Evolutionary conservation across 208 protist species (phyloP), one percentile per base, ranked within the genome.

Genomic region (Trypanosoma avium): DNA sequence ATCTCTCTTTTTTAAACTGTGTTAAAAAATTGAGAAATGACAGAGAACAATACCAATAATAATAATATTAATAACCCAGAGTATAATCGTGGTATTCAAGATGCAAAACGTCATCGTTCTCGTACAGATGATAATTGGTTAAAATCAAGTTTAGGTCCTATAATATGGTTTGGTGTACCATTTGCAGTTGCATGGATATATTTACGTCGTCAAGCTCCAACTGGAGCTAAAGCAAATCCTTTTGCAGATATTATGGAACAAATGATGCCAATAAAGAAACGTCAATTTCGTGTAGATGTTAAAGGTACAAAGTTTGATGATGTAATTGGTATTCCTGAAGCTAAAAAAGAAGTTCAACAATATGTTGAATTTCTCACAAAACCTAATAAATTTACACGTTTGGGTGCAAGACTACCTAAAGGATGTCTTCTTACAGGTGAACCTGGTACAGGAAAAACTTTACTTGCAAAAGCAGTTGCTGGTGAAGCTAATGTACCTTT

Each of bases 301-400:
- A 89, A 89, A 55, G 88, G 87, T 19, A 94, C 88, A 3, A 88
- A 62, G 61, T 96, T 96, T 69, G 30, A 49, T 26, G 97, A 99
- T 80, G 97, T 99, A 3, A 97, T 95, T 67, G 98, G 98, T 54
- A 86, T 98, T 27, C 93, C 96, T 27, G 97, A 99, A 70, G 97
- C 98, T 10, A 99, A 99, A 67, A 58, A 81, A 3, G 98, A 99
- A 72, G 94, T 99, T 56, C 81, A 77, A 36, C 97, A 99, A 84
- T 98, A 99, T 74, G 97, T 99, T 7, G 88, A 97, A 38, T 99
- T 99, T 71, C 81, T 99, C 3, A 97, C 96, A 60, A 79, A 97
- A 21, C 97, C 98, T 17, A 90, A 98, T 49, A 94, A 96, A 71
- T 99, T 97, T 83, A 85, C 77, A 6, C 77, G 96, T 2, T 86